Evolutionary conservation across 2,329 filamentous ascomycete species (phyloP).

Genomic region (Fusarium decemcellulare): DNA sequence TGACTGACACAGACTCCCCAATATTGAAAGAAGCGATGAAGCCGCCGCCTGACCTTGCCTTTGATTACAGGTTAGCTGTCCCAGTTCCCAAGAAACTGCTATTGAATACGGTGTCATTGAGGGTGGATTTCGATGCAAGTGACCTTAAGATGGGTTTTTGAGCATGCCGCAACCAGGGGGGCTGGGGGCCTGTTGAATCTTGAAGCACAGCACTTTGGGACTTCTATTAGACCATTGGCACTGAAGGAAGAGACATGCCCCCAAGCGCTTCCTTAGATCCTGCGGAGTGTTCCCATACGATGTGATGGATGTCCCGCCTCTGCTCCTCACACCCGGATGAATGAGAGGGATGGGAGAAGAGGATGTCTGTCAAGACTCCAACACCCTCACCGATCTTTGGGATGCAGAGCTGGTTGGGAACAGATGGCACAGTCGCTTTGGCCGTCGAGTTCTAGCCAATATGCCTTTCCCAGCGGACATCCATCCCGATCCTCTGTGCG

Average conservation of each 20-base stretch:
- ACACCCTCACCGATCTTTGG: background rate
- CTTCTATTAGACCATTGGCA: no score
- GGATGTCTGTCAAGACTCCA: background rate
- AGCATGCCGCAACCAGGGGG: background rate
- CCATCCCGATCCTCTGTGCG: background rate
- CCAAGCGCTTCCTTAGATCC: no score
- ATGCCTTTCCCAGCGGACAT: background rate
- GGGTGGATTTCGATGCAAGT: no score
- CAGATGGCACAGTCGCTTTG: background rate
- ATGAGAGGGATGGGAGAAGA: background rate
- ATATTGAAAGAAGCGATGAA: conserved; percentile 3
- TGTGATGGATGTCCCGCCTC: background rate
- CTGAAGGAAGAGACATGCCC: no score
- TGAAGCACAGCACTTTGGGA: background rate
- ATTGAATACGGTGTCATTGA: background rate
- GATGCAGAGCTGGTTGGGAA: background rate
- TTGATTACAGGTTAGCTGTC: background rate
- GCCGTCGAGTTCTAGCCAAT: conserved; percentile 3
- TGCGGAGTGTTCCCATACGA: background rate
- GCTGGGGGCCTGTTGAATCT: background rate
- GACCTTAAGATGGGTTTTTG: no score
- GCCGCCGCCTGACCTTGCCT: background rate
- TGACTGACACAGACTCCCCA: conserved; percentile 7
- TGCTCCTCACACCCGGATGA: background rate
- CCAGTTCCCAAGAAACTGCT: background rate